Conservation (phyloP, 2,329 filamentous ascomycete genomes). For the Nannizziopsis arthrosporioides region DNA sequence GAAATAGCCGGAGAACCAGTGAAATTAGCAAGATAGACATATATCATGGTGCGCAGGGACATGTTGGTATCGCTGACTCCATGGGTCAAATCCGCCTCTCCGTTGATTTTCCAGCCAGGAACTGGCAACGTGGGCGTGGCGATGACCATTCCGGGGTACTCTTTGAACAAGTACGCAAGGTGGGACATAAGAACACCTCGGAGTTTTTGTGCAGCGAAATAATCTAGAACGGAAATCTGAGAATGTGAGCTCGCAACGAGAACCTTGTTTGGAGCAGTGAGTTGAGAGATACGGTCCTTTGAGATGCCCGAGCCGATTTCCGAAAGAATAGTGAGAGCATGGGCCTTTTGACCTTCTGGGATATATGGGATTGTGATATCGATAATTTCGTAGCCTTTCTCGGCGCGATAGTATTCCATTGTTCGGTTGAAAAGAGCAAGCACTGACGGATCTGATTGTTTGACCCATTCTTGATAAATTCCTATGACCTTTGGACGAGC, state of each 20-base stretch:
- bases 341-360: conserved; percentile 61
- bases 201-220: conserved; percentile 60
- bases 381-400: conserved; percentile 34
- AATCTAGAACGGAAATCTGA: conserved; percentile 56
- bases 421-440: conserved; percentile 49
- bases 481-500: conserved; percentile 51
- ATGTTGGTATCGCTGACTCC: conserved; percentile 64
- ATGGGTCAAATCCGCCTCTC: conserved; percentile 47
- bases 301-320: conserved; percentile 50
- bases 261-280: conserved; percentile 58
- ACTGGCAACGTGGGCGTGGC: conserved; percentile 67
- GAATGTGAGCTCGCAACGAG: conserved; percentile 51
- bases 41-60: conserved; percentile 69
- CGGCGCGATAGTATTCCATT: conserved; percentile 42
- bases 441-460: conserved; percentile 54
- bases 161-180: conserved; percentile 56
- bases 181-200: conserved; percentile 69
- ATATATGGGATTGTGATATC: conserved; percentile 46
- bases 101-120: conserved; percentile 59
- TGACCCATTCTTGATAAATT: conserved; percentile 57
- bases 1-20: conserved; percentile 64
- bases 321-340: conserved; percentile 63
- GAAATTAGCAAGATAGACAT: conserved; percentile 75
- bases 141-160: conserved; percentile 64
- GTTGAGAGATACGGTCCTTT: conserved; percentile 41